Conservation (phyloP, 441 rosid species). For the Erodium moschatum region DNA sequence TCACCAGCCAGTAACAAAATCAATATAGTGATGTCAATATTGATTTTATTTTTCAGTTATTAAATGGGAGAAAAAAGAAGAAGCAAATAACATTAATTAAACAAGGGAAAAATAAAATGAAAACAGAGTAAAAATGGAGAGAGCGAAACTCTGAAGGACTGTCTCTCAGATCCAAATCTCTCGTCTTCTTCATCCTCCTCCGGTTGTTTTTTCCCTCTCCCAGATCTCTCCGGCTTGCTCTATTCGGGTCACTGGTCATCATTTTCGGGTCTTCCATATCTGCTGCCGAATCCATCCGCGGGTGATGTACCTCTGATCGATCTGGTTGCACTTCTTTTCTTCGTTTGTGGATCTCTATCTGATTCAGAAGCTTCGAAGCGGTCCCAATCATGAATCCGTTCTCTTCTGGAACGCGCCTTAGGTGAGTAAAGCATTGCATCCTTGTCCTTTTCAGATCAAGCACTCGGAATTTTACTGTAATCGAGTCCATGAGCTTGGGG, state of each 20-base stretch:
- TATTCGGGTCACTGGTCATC: constrained; percentile 32
- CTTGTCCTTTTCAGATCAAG: constrained; percentile 13
- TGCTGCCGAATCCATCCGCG: background rate
- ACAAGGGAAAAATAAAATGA: background rate
- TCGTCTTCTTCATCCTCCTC: constrained; percentile 3
- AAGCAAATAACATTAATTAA: background rate
- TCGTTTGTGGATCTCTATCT: constrained; percentile 14
- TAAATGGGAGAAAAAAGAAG: background rate
- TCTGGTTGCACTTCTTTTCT: constrained; percentile 5
- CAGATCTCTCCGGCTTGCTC: constrained; percentile 31
- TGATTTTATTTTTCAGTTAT: background rate
- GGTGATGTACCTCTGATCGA: constrained; percentile 8
- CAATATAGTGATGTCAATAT: background rate
- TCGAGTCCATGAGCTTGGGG: background rate
- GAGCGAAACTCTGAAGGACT: background rate
- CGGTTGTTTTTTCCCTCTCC: constrained; percentile 4
- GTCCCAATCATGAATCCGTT: constrained; percentile 91
- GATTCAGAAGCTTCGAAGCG: constrained; percentile 12
- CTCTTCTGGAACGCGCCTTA: constrained; percentile 92
- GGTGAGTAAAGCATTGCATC: constrained; percentile 38
- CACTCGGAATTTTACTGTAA: constrained; percentile 11
- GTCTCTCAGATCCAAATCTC: constrained; percentile 38
- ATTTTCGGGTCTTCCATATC: constrained; percentile 15
- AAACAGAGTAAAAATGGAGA: background rate
- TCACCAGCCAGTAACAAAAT: background rate